Conservation (phyloP, 108 stramenopile species). For the Poteriospumella lacustris region DNA sequence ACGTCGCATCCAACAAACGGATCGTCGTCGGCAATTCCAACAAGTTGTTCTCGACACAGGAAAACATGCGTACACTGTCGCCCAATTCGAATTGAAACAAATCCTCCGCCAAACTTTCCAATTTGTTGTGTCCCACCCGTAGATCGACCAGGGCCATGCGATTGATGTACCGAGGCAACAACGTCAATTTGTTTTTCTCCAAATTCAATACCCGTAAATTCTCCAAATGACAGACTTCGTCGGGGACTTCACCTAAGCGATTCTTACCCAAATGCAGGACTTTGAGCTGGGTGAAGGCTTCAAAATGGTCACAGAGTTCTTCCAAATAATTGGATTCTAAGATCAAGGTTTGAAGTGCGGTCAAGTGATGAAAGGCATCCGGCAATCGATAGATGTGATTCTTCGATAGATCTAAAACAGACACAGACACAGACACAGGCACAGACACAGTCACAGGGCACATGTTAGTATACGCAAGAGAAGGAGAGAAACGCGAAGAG, state of each 20-base stretch:
- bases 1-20: neutral
- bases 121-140: slow-evolving; percentile 25
- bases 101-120: slow-evolving; percentile 33
- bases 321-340: slow-evolving; percentile 33
- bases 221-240: slow-evolving; percentile 11
- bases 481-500: too few species aligned
- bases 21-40: slow-evolving; percentile 35
- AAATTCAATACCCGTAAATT: slow-evolving; percentile 20
- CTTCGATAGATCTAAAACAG: slow-evolving; percentile 1
- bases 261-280: slow-evolving; percentile 34
- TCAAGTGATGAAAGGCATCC: slow-evolving; percentile 5
- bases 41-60: slow-evolving; percentile 32
- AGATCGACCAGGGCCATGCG: slow-evolving; percentile 24
- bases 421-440: neutral
- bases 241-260: slow-evolving; percentile 29
- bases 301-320: slow-evolving; percentile 1
- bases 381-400: neutral
- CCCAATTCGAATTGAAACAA: neutral
- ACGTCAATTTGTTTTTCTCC: slow-evolving; percentile 31
- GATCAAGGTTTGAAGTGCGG: slow-evolving; percentile 24
- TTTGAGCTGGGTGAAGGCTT: slow-evolving; percentile 17
- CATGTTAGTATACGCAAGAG: too few species aligned
- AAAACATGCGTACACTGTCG: slow-evolving; percentile 20
- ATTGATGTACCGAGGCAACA: slow-evolving; percentile 22
- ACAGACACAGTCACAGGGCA: too few species aligned